phyloP scores from a whole-genome alignment of 1,284 basidiomycete genomes.

The Cutaneotrichosporon spelunceum region DNA sequence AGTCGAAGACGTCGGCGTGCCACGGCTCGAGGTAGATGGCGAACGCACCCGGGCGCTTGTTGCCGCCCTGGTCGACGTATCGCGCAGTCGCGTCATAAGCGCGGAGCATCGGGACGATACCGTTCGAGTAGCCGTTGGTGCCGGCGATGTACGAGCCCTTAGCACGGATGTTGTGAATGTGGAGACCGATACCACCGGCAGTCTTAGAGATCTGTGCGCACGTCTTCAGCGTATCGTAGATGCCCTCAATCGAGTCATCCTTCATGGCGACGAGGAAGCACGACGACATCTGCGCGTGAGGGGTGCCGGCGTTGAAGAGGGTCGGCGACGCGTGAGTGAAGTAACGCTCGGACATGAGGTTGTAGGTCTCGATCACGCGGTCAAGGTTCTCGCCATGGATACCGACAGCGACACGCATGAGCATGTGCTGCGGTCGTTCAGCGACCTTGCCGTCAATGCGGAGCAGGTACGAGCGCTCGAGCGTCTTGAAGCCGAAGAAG shows the following conservation, averaged over 20 bases:
- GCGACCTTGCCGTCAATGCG: conserved; percentile 92
- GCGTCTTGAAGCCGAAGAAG: conserved; percentile 98
- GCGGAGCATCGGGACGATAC: conserved; percentile 98
- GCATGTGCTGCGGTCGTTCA: conserved; percentile 97
- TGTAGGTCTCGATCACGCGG: conserved; percentile 85
- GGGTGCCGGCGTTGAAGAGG: conserved; percentile 97
- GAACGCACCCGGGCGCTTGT: conserved; percentile 98
- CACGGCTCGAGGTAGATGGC: conserved; percentile 97
- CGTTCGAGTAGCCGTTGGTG: conserved; percentile 97
- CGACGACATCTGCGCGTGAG: conserved; percentile 89
- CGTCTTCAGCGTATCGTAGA: conserved; percentile 97
- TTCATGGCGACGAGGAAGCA: conserved; percentile 99
- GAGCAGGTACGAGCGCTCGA: conserved; percentile 96
- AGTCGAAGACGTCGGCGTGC: conserved; percentile 97
- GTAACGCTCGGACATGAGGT: conserved; percentile 92
- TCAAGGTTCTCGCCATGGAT: conserved; percentile 92
- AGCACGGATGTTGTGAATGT: conserved; percentile 94
- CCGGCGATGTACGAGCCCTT: conserved; percentile 69
- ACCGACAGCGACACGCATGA: conserved; percentile 98
- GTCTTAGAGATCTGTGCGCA: conserved; percentile 99
- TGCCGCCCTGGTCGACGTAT: conserved; percentile 98
- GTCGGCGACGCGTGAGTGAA: conserved; percentile 99
- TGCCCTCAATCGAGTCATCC: conserved; percentile 98
- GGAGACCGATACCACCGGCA: conserved; percentile 94
- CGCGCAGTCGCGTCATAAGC: conserved; percentile 98